These are phyloP conservation scores for Austroboletus niveus DNA, from an alignment of 1,284 basidiomycete genomes.

Conservation along the genomic window DNA sequence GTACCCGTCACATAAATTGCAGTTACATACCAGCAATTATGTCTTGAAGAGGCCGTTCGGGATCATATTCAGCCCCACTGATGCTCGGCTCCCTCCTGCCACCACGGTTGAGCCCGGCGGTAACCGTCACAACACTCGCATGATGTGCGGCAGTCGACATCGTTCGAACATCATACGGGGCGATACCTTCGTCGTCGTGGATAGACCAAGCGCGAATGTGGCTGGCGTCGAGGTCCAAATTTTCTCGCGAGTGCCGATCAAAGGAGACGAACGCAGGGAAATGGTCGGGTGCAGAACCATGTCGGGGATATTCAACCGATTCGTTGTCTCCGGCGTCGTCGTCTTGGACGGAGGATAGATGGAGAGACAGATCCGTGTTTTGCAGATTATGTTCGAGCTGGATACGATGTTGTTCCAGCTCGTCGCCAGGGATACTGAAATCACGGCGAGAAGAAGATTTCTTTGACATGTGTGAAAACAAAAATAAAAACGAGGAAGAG, in stretches of 20 bases:
- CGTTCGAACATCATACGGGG: constrained; percentile 64
- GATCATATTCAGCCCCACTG: constrained; percentile 83
- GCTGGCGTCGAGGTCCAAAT: constrained; percentile 52
- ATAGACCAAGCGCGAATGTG: constrained; percentile 64
- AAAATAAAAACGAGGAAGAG: constrained; percentile 4
- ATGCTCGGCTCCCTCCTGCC: constrained; percentile 54
- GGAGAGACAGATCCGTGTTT: constrained; percentile 66
- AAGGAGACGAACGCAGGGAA: constrained; percentile 59
- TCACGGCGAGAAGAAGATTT: constrained; percentile 27
- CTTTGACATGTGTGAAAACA: constrained; percentile 27
- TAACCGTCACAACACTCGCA: constrained; percentile 82
- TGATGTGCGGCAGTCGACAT: constrained; percentile 84
- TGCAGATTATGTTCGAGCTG: constrained; percentile 73
- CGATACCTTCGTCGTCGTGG: constrained; percentile 61
- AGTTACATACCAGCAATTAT: constrained; percentile 61
- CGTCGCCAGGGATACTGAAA: constrained; percentile 58
- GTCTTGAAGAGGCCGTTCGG: constrained; percentile 75
- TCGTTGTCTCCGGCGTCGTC: constrained; percentile 42
- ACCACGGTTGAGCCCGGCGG: constrained; percentile 64
- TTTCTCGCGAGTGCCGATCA: constrained; percentile 54
- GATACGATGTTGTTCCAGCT: constrained; percentile 68
- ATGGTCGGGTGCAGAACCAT: constrained; percentile 53
- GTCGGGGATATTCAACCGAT: constrained; percentile 67
- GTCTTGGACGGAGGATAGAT: constrained; percentile 48
- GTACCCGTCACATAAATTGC: constrained; percentile 32